A percentile compares a stretch with the other conserved stretches of the same genome.
Evolutionary conservation across 805 yeast genomes (phyloP).

Genomic region (Lachancea kluyveri): DNA sequence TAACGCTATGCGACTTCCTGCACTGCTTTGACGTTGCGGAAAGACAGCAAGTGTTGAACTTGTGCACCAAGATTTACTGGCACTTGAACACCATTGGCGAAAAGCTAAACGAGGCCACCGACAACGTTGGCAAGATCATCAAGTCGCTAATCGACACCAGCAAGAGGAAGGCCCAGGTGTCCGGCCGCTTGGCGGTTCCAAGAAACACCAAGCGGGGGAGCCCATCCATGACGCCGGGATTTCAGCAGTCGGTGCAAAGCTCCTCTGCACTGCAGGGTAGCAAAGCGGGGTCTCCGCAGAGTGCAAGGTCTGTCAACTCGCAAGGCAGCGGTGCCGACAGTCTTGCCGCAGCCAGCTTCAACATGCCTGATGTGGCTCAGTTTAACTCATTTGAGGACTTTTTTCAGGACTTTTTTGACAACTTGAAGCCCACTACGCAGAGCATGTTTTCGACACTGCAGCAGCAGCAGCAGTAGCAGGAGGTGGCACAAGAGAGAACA

Average conservation of each 20-base stretch:
- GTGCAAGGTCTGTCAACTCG: conserved; percentile 7
- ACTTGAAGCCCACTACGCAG: conserved; percentile 30
- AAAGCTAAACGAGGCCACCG: conserved; percentile 51
- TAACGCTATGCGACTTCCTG: conserved; percentile 45
- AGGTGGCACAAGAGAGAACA: too few relatives aligned
- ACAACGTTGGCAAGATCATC: conserved; percentile 51
- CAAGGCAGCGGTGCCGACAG: conserved; percentile 10
- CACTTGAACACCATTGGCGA: conserved; percentile 52
- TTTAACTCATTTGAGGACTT: conserved; percentile 52
- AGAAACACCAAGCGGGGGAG: not conserved
- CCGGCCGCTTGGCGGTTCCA: conserved; percentile 1
- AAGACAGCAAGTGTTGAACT: conserved; percentile 36
- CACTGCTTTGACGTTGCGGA: conserved; percentile 35
- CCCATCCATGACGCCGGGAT: too few relatives aligned
- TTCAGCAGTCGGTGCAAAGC: too few relatives aligned
- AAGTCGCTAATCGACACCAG: conserved; percentile 44
- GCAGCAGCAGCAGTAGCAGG: too few relatives aligned
- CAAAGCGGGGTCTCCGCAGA: conserved; percentile 8
- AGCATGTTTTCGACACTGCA: conserved; percentile 25
- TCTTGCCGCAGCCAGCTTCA: conserved; percentile 10
- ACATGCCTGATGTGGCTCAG: conserved; percentile 41
- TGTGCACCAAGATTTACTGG: conserved; percentile 52
- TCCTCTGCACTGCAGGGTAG: too few relatives aligned
- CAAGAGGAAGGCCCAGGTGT: conserved; percentile 18
- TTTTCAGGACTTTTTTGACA: conserved; percentile 42